Evolutionary conservation across 202 grass and related monocot genomes (phyloP).

Genomic region (Brachypodium distachyon): DNA sequence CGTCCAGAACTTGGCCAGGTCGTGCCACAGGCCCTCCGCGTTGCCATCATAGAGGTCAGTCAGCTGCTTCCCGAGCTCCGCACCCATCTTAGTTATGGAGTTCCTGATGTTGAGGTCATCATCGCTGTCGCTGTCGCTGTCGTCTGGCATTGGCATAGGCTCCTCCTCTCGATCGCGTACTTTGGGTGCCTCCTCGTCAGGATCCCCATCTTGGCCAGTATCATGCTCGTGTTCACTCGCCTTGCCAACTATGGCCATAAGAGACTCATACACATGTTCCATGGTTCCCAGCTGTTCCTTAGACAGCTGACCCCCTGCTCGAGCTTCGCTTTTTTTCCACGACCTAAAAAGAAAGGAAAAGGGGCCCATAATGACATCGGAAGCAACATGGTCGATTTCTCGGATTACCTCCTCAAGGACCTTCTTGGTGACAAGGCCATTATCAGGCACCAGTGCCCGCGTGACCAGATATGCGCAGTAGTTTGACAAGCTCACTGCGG

Average conservation of each 20-base stretch:
- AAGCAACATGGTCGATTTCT: background rate
- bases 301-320: no score
- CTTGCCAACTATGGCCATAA: background rate
- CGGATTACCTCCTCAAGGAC: background rate
- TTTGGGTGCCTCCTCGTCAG: background rate
- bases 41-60: fast-evolving
- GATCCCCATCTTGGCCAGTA: background rate
- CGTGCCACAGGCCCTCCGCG: background rate
- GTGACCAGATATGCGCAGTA: conserved; percentile 5
- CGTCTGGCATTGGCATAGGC: no score
- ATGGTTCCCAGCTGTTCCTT: background rate
- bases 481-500: background rate
- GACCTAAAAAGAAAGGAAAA: no score
- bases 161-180: background rate
- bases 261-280: background rate
- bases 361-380: background rate
- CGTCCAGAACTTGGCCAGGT: background rate
- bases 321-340: no score
- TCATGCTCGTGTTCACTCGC: background rate
- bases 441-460: background rate
- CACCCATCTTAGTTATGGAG: background rate
- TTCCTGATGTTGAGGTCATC: background rate
- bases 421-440: background rate
- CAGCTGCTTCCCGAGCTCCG: background rate
- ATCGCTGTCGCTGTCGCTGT: background rate